A percentile compares a stretch with the other conserved stretches of the same genome.
Evolutionary conservation across 805 yeast genomes (phyloP).

Genomic region (Wickerhamomyces chambardii): DNA sequence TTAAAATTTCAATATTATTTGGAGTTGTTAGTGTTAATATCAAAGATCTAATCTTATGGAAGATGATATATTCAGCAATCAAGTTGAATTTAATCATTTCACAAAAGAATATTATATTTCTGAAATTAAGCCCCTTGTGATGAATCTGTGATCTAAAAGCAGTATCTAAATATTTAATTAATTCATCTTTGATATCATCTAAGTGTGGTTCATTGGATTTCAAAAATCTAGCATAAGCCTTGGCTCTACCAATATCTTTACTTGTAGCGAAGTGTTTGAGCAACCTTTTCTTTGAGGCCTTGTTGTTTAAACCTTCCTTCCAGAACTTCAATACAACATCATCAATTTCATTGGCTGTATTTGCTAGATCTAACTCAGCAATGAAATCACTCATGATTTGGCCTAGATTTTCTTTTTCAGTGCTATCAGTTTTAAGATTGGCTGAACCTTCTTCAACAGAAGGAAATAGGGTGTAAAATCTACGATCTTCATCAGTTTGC

Average conservation of each 20-base stretch:
- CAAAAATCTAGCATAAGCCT: constrained; percentile 56
- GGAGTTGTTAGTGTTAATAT: constrained; percentile 41
- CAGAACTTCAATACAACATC: constrained; percentile 38
- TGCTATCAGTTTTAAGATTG: constrained; percentile 17
- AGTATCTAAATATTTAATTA: constrained; percentile 45
- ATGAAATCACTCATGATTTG: constrained; percentile 35
- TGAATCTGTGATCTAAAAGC: constrained; percentile 55
- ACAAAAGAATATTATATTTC: constrained; percentile 51
- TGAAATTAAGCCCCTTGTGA: constrained; percentile 41
- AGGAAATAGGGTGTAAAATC: constrained; percentile 55
- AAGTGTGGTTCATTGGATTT: constrained; percentile 45
- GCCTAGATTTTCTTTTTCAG: constrained; percentile 15
- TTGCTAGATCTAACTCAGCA: constrained; percentile 29
- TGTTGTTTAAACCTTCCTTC: constrained; percentile 47
- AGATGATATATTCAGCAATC: constrained; percentile 60
- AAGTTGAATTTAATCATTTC: constrained; percentile 74
- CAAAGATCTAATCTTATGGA: constrained; percentile 62
- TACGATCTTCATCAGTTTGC: constrained; percentile 58
- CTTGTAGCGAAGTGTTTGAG: constrained; percentile 44
- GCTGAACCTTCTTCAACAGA: constrained; percentile 25
- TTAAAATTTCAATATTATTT: constrained; percentile 59
- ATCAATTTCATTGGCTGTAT: constrained; percentile 41
- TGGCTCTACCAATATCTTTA: constrained; percentile 34
- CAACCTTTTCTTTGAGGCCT: constrained; percentile 60
- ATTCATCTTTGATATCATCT: constrained; percentile 40